These are phyloP conservation scores for Ophiostoma angusticollis DNA, from an alignment of 2,329 filamentous ascomycete genomes.

Conservation along the genomic window DNA sequence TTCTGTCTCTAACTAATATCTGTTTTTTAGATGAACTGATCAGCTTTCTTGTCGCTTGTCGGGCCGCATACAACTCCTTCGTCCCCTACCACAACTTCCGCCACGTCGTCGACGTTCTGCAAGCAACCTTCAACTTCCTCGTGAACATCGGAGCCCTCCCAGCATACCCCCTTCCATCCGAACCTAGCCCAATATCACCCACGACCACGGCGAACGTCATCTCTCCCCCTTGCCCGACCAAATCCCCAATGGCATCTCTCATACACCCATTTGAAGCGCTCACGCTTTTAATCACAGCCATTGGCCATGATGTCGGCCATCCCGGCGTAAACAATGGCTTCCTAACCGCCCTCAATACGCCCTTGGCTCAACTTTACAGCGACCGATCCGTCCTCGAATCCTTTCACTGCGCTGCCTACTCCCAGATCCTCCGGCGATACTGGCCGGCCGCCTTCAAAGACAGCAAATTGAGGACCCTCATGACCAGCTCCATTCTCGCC, in stretches of 20 bases:
- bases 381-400: conserved; percentile 93
- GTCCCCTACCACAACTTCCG: conserved; percentile 98
- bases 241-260: conserved; percentile 58
- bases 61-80: conserved; percentile 90
- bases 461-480: conserved; percentile 66
- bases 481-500: conserved; percentile 95
- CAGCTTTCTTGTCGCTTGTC: conserved; percentile 75
- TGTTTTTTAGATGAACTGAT: conserved; percentile 56
- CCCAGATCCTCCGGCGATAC: conserved; percentile 82
- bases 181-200: conserved; percentile 48
- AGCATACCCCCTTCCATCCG: conserved; percentile 38
- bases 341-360: conserved; percentile 79
- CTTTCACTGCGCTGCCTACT: conserved; percentile 94
- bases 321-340: conserved; percentile 98
- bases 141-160: conserved; percentile 66
- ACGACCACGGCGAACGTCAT: conserved; percentile 65
- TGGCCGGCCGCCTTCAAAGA: conserved; percentile 79
- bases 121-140: conserved; percentile 85
- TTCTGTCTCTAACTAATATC: conserved; percentile 9
- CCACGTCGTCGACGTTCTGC: conserved; percentile 90
- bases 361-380: conserved; percentile 89
- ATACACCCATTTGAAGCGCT: conserved; percentile 80
- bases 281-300: conserved; percentile 84
- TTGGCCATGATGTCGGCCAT: conserved; percentile 94
- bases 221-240: conserved; percentile 56